Evolutionary conservation across 352 stramenopile species (phyloP), one percentile per base, ranked within the genome.

Genomic region (Phytophthora uliginosa): DNA sequence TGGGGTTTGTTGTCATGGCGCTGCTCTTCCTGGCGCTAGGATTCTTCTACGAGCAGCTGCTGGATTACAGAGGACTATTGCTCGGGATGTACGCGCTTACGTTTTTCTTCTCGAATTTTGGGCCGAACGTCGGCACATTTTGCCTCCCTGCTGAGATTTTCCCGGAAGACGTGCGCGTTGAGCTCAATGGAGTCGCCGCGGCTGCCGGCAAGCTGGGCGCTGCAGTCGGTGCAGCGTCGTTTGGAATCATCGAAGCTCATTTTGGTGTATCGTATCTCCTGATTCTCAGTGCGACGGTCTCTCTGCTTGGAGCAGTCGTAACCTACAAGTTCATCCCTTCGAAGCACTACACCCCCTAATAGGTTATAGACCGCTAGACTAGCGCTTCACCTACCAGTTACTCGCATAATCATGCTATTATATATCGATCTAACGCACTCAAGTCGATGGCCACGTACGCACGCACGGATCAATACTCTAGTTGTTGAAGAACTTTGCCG

Each of bases 51-150:
- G 66, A 79, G 9, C 71, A 81, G 50, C 56, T 95, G 4, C 42
- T 89, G 53, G 51, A 71, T 26, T 78, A 77, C 53, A 79, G 83
- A 20, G 63, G 69, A 17, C 38, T 87, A n/a, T 60, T 92, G 59
- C 76, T 94, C 20, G 79, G 82, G 20, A 80, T 95, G 54, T 95
- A 95, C 60, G 84, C 81, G 4, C 76, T 95, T 42, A 95, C 88
- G 9, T 96, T 96, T 59, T 95, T 96, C 79, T 97, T 97, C 66
- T 94, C 88, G 24, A 96, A 97, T 71, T 97, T 94, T 79, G 90
- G 90, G 13, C 90, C 90, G 1, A 97, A 97, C 59, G 88, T 94
- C 5, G 92, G 83, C 42, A 97, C 90, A n/a, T 97, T 95, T 73
- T 91, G 82, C 57, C 73, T 97, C 28, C 89, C 89, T 0, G 87